A percentile compares a stretch with the other conserved stretches of the same genome.
Evolutionary conservation across 768 basidiomycete genomes (phyloP).

Genomic region (Macrocybe gigantea): DNA sequence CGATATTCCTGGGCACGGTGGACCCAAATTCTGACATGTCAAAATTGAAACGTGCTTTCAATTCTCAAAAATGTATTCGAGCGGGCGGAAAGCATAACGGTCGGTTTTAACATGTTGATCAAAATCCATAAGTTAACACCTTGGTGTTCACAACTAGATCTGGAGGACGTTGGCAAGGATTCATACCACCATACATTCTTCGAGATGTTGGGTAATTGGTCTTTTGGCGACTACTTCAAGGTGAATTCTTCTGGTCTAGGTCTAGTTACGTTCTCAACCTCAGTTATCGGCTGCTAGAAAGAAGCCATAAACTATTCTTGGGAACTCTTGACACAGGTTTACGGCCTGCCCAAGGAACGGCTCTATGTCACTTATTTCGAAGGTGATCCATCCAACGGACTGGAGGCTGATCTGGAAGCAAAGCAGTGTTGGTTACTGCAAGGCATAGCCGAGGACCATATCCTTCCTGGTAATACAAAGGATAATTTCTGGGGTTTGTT

Average conservation of each 20-base stretch:
- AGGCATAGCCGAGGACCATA: slow-evolving; percentile 84
- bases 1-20: slow-evolving; percentile 96
- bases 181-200: slow-evolving; percentile 98
- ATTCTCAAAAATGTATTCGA: slow-evolving; percentile 96
- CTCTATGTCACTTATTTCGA: slow-evolving; percentile 98
- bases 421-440: slow-evolving; percentile 83
- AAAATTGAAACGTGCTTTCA: slow-evolving; percentile 89
- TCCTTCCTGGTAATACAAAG: slow-evolving; percentile 90
- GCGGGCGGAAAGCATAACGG: slow-evolving; percentile 99
- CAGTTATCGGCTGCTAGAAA: slow-evolving; percentile 43
- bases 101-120: slow-evolving; percentile 17
- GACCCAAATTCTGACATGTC: slow-evolving; percentile 91
- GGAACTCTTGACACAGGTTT: slow-evolving; percentile 89
- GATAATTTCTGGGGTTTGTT: slow-evolving; percentile 97
- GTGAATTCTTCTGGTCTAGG: slow-evolving; percentile 28
- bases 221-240: slow-evolving; percentile 99
- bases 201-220: slow-evolving; percentile 99
- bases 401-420: slow-evolving; percentile 87
- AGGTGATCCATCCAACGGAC: slow-evolving; percentile 78
- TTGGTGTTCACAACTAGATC: slow-evolving; percentile 44
- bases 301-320: slow-evolving; percentile 92
- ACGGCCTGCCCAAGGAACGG: slow-evolving; percentile 81
- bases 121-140: not conserved
- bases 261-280: slow-evolving; percentile 7
- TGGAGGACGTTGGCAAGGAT: slow-evolving; percentile 98